These are phyloP conservation scores for Candida khao-thaluensis DNA, from an alignment of 805 yeast species.

Conservation along the genomic window DNA sequence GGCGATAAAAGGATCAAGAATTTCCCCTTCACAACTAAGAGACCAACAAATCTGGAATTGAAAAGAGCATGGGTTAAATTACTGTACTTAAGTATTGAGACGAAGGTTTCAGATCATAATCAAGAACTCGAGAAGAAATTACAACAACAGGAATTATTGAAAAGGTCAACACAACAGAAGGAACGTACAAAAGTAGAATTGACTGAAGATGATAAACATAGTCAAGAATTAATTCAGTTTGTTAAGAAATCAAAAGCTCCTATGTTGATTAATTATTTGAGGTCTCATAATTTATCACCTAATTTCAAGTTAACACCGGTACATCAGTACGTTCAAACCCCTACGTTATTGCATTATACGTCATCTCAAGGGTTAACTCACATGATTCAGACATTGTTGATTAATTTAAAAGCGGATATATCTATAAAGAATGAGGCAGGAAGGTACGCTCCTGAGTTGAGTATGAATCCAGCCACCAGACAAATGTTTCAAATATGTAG, in stretches of 20 bases:
- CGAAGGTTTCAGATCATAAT: conserved; percentile 52
- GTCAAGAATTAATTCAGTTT: conserved; percentile 56
- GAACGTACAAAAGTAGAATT: conserved; percentile 12
- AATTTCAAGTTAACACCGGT: conserved; percentile 59
- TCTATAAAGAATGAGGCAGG: conserved; percentile 46
- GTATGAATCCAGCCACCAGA: conserved; percentile 45
- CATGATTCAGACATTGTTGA: conserved; percentile 62
- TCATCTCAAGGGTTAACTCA: conserved; percentile 64
- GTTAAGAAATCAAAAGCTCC: conserved; percentile 79
- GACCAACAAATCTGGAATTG: conserved; percentile 81
- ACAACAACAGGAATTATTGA: conserved; percentile 16
- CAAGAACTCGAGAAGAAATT: conserved; percentile 22
- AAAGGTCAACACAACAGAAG: conserved; percentile 16
- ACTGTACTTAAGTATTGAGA: conserved; percentile 54
- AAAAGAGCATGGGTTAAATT: conserved; percentile 82
- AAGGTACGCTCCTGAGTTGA: conserved; percentile 68
- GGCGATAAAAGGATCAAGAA: conserved; percentile 62
- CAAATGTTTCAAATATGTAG: conserved; percentile 70
- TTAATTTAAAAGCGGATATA: conserved; percentile 60
- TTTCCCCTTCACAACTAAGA: conserved; percentile 85
- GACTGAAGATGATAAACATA: conserved; percentile 44
- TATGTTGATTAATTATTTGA: conserved; percentile 59
- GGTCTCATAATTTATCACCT: conserved; percentile 52
- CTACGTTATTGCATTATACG: conserved; percentile 80
- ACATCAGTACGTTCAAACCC: conserved; percentile 50